Evolutionary conservation across 768 basidiomycete species (phyloP), one percentile per base, ranked within the genome.

Genomic region (Leccinum aurantiacum): DNA sequence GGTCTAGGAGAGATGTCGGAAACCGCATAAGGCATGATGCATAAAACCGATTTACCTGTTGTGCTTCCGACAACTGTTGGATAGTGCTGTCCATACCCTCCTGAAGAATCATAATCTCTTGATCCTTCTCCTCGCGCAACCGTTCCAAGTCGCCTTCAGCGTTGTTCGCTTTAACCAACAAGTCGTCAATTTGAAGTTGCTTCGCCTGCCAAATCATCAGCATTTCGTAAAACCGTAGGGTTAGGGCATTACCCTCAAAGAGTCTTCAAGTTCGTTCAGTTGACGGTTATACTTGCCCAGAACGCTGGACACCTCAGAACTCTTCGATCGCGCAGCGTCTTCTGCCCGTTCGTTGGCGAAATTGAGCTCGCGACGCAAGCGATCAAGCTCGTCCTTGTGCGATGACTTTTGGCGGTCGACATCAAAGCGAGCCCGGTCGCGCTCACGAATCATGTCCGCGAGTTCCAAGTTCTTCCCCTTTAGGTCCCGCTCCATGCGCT

Each of bases 291-390:
- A 98, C 75, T 95, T 97, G 67, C 83, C 74, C 75, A 98, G 82
- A 62, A 99, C 84, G 60, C 78, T 77, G 2, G 95, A 93, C 19
- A 97, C 92, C 71, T 98, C 96, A 1, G 91, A 89, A 74, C 88
- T 94, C 82, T 96, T 98, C 59, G 90, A 88, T 24, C 95, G 84
- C 11, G 90, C 82, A 0, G 91, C 86, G 69, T 99, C 97, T 65
- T 98, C 95, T 2, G 95, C 95, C n/a, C 96, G 89, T 76, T 99
- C 97, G 68, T 97, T 96, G 6, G 97, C 94, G 70, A 97, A 98
- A 67, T 83, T 84, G 58, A 98, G 80, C 69, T 99, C 97, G 31
- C 97, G 88, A 62, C 91, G 91, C 37, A 98, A 69, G 10, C 97
- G 87, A 63, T 98, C 97, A 38, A 93, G 72, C 70, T 99, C 97